These are phyloP conservation scores for Ophiostoma perfectum DNA, from an alignment of 2,329 filamentous ascomycete genomes.

Conservation along the genomic window DNA sequence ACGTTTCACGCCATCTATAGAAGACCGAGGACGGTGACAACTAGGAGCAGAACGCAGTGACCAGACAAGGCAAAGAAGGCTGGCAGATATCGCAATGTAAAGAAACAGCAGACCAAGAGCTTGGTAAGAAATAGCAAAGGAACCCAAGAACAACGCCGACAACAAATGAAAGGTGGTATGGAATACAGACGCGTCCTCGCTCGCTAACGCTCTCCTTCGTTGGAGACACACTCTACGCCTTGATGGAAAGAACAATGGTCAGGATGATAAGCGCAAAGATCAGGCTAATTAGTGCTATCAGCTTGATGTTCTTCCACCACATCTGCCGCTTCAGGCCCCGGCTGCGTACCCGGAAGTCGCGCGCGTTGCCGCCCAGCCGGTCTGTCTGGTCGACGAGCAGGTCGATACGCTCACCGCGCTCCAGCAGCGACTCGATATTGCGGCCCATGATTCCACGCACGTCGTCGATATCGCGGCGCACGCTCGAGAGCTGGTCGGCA, in stretches of 20 bases:
- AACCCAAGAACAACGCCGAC: background rate
- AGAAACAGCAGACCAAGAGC: background rate
- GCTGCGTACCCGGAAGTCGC: constrained; percentile 85
- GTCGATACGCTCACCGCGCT: constrained; percentile 89
- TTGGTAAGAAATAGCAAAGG: background rate
- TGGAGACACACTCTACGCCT: constrained; percentile 29
- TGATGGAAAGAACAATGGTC: constrained; percentile 50
- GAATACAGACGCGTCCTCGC: background rate
- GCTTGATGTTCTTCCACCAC: constrained; percentile 99
- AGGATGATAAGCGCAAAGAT: constrained; percentile 58
- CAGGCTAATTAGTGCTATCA: constrained; percentile 74
- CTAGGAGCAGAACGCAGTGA: background rate
- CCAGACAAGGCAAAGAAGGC: background rate
- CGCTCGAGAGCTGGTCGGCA: constrained; percentile 76
- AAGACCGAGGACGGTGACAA: background rate
- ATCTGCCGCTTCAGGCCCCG: constrained; percentile 82
- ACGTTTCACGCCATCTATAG: too few species aligned
- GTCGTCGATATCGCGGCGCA: constrained; percentile 85
- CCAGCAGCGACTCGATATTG: constrained; percentile 85
- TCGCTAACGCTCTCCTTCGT: background rate
- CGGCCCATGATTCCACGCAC: constrained; percentile 90
- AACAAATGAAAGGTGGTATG: background rate
- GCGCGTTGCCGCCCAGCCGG: constrained; percentile 75
- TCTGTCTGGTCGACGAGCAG: constrained; percentile 96
- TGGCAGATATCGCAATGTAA: background rate